Evolutionary conservation across 2,329 filamentous ascomycete species (phyloP), one percentile per base, ranked within the genome.

Genomic region (Microdochium nivale): DNA sequence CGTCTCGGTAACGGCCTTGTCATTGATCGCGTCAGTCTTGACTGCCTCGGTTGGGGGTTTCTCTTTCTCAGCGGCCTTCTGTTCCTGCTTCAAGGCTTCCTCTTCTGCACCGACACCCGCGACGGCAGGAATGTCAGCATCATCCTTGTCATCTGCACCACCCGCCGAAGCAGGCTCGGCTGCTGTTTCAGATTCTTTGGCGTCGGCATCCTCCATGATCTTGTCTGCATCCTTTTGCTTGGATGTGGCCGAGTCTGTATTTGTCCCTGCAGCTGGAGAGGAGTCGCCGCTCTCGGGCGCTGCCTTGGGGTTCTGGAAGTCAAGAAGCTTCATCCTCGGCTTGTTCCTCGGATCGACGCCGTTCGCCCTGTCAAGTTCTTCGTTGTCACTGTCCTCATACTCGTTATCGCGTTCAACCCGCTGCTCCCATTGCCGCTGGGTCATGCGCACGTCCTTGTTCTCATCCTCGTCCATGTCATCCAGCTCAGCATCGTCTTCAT

Each of bases 311-410:
- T 44, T 19, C 14, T 44, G 14, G 19, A 44, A 44, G 40, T 44
- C 40, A 19, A 44, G 40, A 21, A 44, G 40, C 55, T 37, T 58
- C 57, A 1, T 62, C 60, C 2, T 59, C 56, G 2, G 52, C 58
- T 49, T 65, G 65, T 43, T 61, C 62, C 72, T 76, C 30, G 69
- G 68, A 49, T 80, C 84, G 40, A 90, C 78, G 16, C 90, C 92
- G 58, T 94, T 89, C 35, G 79, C 78, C 43, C 75, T 75, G 43
- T 80, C 80, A 68, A 90, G 81, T 11, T 95, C 90, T 60, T 97
- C 92, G 54, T 96, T 90, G 54, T 95, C 90, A 56, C 88, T 95
- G 44, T 94, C 88, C 53, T 90, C 88, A 44, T 91, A 81, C 64
- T 96, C 92, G 59, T 87, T 88, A 8, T 88, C 82, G 53, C 88